Conservation (phyloP, 352 stramenopile genomes). For the Pythium dissimile region DNA sequence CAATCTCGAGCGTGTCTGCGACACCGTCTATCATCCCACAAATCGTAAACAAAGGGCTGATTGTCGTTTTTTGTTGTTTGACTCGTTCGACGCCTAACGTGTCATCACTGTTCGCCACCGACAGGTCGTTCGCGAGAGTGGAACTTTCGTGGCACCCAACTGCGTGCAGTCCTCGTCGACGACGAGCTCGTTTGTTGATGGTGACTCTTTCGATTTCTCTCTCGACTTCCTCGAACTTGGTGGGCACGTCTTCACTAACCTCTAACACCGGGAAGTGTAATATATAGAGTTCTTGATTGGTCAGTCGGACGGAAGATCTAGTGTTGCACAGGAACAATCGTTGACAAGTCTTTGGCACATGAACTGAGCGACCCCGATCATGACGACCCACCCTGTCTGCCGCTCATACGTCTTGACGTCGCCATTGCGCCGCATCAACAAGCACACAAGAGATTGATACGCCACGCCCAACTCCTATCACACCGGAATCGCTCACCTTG, state of each 20-base stretch:
- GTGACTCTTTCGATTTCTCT: slow-evolving; percentile 4
- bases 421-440: background rate
- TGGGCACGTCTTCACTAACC: background rate
- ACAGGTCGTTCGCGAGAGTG: no score
- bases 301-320: slow-evolving; percentile 45
- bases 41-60: slow-evolving; percentile 28
- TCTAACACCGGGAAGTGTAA: slow-evolving; percentile 44
- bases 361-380: no score
- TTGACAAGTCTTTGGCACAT: no score
- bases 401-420: slow-evolving; percentile 44
- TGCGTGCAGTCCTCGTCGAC: background rate
- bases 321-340: background rate
- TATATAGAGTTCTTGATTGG: slow-evolving; percentile 66
- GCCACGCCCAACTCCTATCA: background rate
- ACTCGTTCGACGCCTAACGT: no score
- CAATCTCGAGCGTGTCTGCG: slow-evolving; percentile 51
- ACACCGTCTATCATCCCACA: slow-evolving; percentile 82
- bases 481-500: slow-evolving; percentile 22
- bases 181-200: background rate
- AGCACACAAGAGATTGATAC: background rate
- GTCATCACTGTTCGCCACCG: no score
- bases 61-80: slow-evolving; percentile 4
- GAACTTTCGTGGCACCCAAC: no score
- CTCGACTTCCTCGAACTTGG: slow-evolving; percentile 15
- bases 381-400: slow-evolving; percentile 59